phyloP scores from a whole-genome alignment of 2,329 filamentous ascomycete species.

The Colletotrichum ledebouriae region DNA sequence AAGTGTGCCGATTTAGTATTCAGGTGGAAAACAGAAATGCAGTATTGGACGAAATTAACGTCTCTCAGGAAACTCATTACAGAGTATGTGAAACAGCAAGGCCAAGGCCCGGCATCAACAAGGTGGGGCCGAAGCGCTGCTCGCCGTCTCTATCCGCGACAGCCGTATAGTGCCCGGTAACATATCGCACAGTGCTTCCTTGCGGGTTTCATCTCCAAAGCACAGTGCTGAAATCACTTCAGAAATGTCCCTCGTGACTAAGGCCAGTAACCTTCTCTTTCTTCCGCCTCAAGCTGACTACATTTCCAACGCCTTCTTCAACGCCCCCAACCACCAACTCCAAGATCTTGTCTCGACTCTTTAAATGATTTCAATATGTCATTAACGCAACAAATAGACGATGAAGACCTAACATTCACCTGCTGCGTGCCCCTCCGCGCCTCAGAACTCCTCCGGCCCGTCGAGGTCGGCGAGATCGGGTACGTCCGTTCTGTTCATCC shows the following conservation, averaged over 20 bases:
- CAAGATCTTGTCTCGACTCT: background rate
- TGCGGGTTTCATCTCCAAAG: no score
- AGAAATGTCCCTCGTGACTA: background rate
- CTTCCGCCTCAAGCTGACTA: background rate
- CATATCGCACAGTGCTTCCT: no score
- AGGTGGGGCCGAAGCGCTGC: conserved; percentile 9
- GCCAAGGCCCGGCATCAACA: background rate
- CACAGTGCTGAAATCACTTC: conserved; percentile 1
- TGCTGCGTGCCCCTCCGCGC: conserved; percentile 57
- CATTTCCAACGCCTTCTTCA: background rate
- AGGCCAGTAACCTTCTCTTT: background rate
- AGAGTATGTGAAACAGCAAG: background rate
- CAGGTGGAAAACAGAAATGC: no score
- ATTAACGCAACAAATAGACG: conserved; percentile 46
- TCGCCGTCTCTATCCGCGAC: background rate
- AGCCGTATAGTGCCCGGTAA: background rate
- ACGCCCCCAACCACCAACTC: background rate
- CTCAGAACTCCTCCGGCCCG: conserved; percentile 54
- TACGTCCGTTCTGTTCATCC: conserved; percentile 45
- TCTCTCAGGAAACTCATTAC: no score
- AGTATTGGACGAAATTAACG: no score
- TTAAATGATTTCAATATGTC: conserved; percentile 7
- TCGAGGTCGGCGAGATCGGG: conserved; percentile 60
- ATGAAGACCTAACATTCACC: conserved; percentile 53
- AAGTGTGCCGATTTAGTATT: no score